Evolutionary conservation across 129 eudicot species (phyloP).

Genomic region (Chrysanthemum seticuspe): DNA sequence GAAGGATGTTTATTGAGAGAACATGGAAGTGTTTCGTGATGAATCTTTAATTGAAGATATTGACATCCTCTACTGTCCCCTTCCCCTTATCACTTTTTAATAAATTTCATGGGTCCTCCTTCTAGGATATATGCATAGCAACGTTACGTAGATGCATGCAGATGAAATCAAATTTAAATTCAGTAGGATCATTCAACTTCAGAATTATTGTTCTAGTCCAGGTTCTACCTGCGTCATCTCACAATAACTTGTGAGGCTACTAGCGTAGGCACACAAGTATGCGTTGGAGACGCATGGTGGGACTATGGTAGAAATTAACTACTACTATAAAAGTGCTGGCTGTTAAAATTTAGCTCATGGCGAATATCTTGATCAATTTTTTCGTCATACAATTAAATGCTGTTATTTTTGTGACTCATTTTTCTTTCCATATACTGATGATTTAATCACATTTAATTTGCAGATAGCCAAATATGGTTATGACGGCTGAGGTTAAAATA

Average conservation of each 20-base stretch:
- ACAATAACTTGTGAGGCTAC: neutral
- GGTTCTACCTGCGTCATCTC: neutral
- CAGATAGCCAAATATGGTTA: neutral
- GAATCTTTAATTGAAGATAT: constrained; percentile 59
- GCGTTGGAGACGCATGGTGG: neutral
- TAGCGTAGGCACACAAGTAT: neutral
- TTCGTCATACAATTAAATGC: no score
- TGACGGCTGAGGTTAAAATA: no score
- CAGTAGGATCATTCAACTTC: neutral
- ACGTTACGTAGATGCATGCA: constrained; percentile 40
- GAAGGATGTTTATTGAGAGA: constrained; percentile 51
- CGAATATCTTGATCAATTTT: no score
- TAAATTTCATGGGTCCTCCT: constrained; percentile 27
- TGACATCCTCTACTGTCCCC: constrained; percentile 63
- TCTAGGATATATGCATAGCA: constrained; percentile 1
- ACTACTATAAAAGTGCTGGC: neutral
- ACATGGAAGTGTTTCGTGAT: constrained; percentile 73
- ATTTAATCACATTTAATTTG: neutral
- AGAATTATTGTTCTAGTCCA: neutral
- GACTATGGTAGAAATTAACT: neutral
- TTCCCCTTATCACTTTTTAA: constrained; percentile 47
- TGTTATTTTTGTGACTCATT: no score
- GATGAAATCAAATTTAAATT: neutral
- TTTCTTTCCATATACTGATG: neutral
- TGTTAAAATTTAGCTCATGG: no score